phyloP scores from a whole-genome alignment of 139 green algal species.

The Yamagishiella unicocca region DNA sequence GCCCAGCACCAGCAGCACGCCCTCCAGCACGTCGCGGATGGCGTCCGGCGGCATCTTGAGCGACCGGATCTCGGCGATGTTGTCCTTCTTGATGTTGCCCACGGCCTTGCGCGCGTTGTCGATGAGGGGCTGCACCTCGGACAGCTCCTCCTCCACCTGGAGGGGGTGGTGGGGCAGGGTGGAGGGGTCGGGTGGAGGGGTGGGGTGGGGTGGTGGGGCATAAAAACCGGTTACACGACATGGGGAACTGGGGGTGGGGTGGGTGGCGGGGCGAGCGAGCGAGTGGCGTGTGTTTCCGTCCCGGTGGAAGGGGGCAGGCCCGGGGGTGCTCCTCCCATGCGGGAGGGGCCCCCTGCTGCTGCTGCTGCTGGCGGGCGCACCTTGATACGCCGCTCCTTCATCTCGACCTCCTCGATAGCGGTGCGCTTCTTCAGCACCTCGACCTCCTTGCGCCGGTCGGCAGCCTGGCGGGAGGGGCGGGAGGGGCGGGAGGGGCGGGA shows the following conservation, averaged over 20 bases:
- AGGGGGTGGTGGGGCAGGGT: too few relatives aligned
- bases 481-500: not conserved
- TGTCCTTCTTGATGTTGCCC: conserved; percentile 86
- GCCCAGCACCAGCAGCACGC: conserved; percentile 82
- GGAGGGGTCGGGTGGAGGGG: too few relatives aligned
- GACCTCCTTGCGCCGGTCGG: conserved; percentile 72
- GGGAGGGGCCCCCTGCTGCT: too few relatives aligned
- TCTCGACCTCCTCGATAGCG: conserved; percentile 72
- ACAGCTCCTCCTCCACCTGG: conserved; percentile 81
- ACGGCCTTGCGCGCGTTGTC: conserved; percentile 81
- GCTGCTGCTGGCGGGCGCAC: not conserved
- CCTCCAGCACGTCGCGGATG: conserved; percentile 85
- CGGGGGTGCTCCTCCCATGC: too few relatives aligned
- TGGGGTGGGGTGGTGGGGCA: too few relatives aligned
- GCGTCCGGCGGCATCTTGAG: conserved; percentile 80
- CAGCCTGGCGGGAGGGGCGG: conserved; percentile 59
- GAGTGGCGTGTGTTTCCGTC: too few relatives aligned
- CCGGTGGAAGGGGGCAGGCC: too few relatives aligned
- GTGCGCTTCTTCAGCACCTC: conserved; percentile 75
- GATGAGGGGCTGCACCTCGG: conserved; percentile 83
- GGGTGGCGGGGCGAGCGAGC: too few relatives aligned
- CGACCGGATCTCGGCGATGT: conserved; percentile 89
- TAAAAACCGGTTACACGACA: too few relatives aligned
- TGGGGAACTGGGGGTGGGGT: too few relatives aligned
- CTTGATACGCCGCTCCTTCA: conserved; percentile 53